A percentile compares a stretch with the other conserved stretches of the same genome.
Conservation (phyloP, 805 yeast genomes). For the Suhomyces sp. region DNA sequence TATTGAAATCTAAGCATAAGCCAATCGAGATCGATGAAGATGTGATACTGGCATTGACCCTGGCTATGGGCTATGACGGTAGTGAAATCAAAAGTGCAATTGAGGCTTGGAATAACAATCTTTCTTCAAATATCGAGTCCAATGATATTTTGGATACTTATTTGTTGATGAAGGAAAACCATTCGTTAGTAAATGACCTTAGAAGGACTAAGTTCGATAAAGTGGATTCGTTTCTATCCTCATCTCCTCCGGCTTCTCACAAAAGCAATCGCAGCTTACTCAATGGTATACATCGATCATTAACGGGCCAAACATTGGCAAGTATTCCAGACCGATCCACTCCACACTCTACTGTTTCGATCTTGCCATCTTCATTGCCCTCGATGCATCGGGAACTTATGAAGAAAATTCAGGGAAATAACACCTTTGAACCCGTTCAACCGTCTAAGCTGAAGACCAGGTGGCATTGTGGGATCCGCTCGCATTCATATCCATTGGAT, state of each 20-base stretch:
- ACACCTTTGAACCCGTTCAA: conserved; percentile 50
- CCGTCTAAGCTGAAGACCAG: conserved; percentile 87
- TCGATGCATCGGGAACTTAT: conserved; percentile 92
- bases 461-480: conserved; percentile 98
- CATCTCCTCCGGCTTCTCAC: conserved; percentile 56
- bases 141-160: conserved; percentile 88
- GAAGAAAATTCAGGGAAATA: conserved; percentile 50
- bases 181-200: conserved; percentile 63
- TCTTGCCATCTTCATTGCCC: conserved; percentile 90
- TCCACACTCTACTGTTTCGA: conserved; percentile 81
- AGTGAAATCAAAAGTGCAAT: conserved; percentile 26
- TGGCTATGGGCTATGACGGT: conserved; percentile 31
- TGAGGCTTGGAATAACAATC: conserved; percentile 20
- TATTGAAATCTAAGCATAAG: conserved; percentile 23
- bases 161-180: conserved; percentile 76
- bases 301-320: conserved; percentile 48
- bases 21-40: conserved; percentile 28
- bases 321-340: conserved; percentile 47
- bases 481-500: conserved; percentile 93
- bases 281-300: conserved; percentile 46
- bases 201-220: conserved; percentile 51
- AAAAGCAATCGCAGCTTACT: conserved; percentile 26
- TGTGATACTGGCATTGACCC: conserved; percentile 26
- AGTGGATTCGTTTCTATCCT: conserved; percentile 58
- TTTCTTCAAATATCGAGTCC: conserved; percentile 31